These are phyloP conservation scores for Angophora floribunda DNA, from an alignment of 345 rosid species.

Conservation along the genomic window DNA sequence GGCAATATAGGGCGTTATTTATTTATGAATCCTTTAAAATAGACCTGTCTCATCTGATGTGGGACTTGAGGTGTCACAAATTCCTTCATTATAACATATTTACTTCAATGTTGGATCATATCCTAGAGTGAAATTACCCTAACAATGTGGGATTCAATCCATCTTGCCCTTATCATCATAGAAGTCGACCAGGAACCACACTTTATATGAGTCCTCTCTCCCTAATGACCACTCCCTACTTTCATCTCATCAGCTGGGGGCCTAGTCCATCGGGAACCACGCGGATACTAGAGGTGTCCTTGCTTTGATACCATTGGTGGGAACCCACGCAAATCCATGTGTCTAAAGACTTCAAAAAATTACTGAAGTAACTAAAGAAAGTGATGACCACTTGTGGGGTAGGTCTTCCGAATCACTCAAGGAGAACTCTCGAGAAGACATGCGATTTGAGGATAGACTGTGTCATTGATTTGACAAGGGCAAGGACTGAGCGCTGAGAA, in stretches of 20 bases:
- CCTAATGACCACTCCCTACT: neutral
- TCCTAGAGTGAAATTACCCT: neutral
- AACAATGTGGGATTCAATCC: neutral
- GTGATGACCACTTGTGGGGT: neutral
- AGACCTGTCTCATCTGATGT: rapidly evolving
- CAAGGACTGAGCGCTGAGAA: neutral
- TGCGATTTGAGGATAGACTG: neutral
- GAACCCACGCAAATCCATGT: neutral
- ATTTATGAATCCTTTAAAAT: neutral
- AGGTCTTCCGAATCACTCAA: neutral
- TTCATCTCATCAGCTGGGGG: neutral
- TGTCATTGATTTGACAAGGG: neutral
- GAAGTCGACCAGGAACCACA: neutral
- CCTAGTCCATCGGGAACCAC: neutral
- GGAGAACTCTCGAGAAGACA: neutral
- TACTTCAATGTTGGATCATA: neutral
- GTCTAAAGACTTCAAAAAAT: neutral
- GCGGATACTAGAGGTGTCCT: neutral
- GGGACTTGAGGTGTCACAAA: neutral
- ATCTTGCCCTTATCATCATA: neutral
- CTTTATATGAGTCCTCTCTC: neutral
- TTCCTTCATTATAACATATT: neutral
- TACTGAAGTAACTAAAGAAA: neutral
- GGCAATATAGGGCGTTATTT: neutral
- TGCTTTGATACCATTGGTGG: neutral